phyloP scores from a whole-genome alignment of 176 grass and related monocot species.

The Puya raimondii region DNA sequence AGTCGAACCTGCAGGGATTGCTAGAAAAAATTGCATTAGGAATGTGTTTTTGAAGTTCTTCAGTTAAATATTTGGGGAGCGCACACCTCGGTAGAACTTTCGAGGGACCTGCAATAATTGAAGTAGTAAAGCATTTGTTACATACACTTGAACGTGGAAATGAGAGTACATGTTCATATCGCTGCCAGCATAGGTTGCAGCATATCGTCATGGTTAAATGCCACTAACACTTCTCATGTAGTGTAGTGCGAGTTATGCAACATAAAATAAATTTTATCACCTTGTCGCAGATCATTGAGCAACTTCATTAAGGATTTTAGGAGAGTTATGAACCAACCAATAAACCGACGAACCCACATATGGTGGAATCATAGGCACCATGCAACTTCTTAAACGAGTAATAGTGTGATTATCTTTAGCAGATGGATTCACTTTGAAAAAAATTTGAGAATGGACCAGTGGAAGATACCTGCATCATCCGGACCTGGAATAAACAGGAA shows the following conservation, averaged over 20 bases:
- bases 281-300: background rate
- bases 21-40: slow-evolving; percentile 87
- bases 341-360: background rate
- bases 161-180: background rate
- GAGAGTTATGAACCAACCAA: background rate
- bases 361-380: background rate
- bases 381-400: background rate
- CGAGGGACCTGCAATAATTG: slow-evolving; percentile 51
- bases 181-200: background rate
- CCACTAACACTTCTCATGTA: background rate
- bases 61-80: slow-evolving; percentile 84
- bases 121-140: background rate
- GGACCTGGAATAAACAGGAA: slow-evolving; percentile 91
- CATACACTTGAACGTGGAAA: background rate
- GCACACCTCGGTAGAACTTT: slow-evolving; percentile 87
- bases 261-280: too few species aligned
- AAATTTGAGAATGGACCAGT: slow-evolving; percentile 17
- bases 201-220: background rate
- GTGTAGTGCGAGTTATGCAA: too few species aligned
- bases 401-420: background rate
- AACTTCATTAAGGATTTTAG: background rate
- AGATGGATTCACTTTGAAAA: slow-evolving; percentile 13
- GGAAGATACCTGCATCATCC: slow-evolving; percentile 71
- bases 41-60: slow-evolving; percentile 80
- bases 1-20: slow-evolving; percentile 91